Evolutionary conservation across 306 rosid species (phyloP).

Genomic region (Castanea mollissima): DNA sequence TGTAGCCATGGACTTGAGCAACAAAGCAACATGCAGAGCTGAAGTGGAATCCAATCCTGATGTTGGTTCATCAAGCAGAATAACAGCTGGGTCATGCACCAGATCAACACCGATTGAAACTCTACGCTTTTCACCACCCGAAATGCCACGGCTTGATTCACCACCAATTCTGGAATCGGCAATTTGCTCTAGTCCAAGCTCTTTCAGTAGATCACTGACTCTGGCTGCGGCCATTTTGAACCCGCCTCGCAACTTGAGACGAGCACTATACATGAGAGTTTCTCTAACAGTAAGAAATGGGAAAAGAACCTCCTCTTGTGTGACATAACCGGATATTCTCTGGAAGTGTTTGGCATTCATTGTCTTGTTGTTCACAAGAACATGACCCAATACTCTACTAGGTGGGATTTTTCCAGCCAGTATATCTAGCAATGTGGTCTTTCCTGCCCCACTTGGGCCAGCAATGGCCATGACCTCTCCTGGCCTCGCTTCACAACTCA

Average conservation of each 20-base stretch:
- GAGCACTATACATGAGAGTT: slow-evolving; percentile 41
- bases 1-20: slow-evolving; percentile 44
- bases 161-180: slow-evolving; percentile 31
- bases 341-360: slow-evolving; percentile 37
- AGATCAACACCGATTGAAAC: slow-evolving; percentile 45
- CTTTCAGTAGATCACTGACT: slow-evolving; percentile 35
- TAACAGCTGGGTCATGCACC: slow-evolving; percentile 43
- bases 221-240: slow-evolving; percentile 27
- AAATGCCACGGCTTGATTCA: slow-evolving; percentile 33
- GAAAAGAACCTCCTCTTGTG: slow-evolving; percentile 41
- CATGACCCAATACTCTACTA: slow-evolving; percentile 29
- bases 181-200: slow-evolving; percentile 41
- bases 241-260: slow-evolving; percentile 31
- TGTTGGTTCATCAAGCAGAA: slow-evolving; percentile 51
- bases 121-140: slow-evolving; percentile 43
- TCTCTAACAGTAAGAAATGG: slow-evolving; percentile 46
- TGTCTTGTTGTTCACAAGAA: slow-evolving; percentile 34
- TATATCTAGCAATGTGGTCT: slow-evolving; percentile 43
- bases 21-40: slow-evolving; percentile 33
- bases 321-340: slow-evolving; percentile 46
- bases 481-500: slow-evolving; percentile 41
- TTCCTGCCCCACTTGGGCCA: slow-evolving; percentile 54
- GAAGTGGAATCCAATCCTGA: slow-evolving; percentile 50
- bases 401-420: slow-evolving; percentile 39
- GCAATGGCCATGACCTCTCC: slow-evolving; percentile 47